Evolutionary conservation across 352 stramenopile genomes (phyloP).

Genomic region (Peronosclerospora sorghi): DNA sequence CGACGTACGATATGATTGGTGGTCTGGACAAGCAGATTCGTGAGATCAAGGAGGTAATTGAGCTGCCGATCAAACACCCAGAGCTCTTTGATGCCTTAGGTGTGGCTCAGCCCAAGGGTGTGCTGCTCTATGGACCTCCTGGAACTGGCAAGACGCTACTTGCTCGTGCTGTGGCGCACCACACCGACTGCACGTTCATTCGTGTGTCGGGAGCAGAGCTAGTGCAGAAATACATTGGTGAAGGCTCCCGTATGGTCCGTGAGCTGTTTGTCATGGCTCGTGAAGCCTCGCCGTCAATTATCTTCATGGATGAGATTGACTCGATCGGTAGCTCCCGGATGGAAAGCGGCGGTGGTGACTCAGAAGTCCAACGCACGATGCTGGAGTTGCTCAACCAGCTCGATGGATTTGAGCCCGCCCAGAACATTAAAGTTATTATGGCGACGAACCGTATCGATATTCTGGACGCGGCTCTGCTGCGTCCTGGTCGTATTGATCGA

Average conservation of each 20-base stretch:
- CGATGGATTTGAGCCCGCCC: conserved; percentile 92
- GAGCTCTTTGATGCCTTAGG: conserved; percentile 98
- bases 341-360: conserved; percentile 91
- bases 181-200: conserved; percentile 99
- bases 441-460: conserved; percentile 99
- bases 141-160: conserved; percentile 98
- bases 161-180: conserved; percentile 96
- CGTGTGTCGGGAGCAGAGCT: conserved; percentile 97
- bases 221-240: conserved; percentile 99
- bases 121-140: conserved; percentile 93
- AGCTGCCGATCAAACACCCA: conserved; percentile 99
- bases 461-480: conserved; percentile 92
- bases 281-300: conserved; percentile 96
- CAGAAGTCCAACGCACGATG: conserved; percentile 99
- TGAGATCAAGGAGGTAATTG: conserved; percentile 99
- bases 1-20: conserved; percentile 99
- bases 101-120: conserved; percentile 95
- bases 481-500: conserved; percentile 96
- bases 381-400: conserved; percentile 98
- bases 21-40: conserved; percentile 99
- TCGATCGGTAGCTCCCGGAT: conserved; percentile 93
- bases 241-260: conserved; percentile 97
- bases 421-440: conserved; percentile 99
- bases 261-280: conserved; percentile 99
- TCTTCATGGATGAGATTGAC: conserved; percentile 99